These are phyloP conservation scores for Ramaria sp. DNA, from an alignment of 768 basidiomycete genomes.

Conservation along the genomic window DNA sequence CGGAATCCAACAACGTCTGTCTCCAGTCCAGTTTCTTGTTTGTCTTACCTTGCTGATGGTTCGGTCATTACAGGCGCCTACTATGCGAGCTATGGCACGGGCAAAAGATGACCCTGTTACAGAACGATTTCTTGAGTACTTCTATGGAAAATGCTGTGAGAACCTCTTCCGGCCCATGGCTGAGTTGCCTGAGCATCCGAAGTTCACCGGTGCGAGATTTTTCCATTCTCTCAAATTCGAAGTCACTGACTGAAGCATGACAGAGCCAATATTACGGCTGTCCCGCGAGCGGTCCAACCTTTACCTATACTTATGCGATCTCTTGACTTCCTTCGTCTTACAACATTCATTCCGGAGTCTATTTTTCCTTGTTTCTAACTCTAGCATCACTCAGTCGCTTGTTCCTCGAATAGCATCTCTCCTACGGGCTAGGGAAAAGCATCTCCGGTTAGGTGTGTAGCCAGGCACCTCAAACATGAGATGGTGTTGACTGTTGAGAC, in stretches of 20 bases:
- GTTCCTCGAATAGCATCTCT: conserved; percentile 64
- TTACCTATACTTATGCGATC: conserved; percentile 81
- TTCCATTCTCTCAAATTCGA: conserved; percentile 10
- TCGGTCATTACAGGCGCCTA: conserved; percentile 11
- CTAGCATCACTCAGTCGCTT: conserved; percentile 28
- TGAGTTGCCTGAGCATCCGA: conserved; percentile 61
- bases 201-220: conserved; percentile 30
- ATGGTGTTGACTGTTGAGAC: background rate
- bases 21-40: background rate
- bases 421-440: conserved; percentile 78
- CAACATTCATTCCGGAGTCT: conserved; percentile 91
- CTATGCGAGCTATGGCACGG: conserved; percentile 40
- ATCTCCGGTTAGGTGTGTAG: conserved; percentile 70
- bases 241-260: background rate
- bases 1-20: conserved; percentile 12
- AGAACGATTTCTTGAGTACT: conserved; percentile 87
- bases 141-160: conserved; percentile 78
- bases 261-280: conserved; percentile 45
- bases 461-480: background rate
- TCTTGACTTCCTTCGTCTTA: conserved; percentile 76
- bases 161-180: conserved; percentile 72
- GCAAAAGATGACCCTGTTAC: conserved; percentile 74
- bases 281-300: conserved; percentile 73
- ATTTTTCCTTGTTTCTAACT: conserved; percentile 78
- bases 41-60: background rate